Evolutionary conservation across 108 stramenopile genomes (phyloP), one percentile per base, ranked within the genome.

Genomic region (Stephanodiscus minutulus): DNA sequence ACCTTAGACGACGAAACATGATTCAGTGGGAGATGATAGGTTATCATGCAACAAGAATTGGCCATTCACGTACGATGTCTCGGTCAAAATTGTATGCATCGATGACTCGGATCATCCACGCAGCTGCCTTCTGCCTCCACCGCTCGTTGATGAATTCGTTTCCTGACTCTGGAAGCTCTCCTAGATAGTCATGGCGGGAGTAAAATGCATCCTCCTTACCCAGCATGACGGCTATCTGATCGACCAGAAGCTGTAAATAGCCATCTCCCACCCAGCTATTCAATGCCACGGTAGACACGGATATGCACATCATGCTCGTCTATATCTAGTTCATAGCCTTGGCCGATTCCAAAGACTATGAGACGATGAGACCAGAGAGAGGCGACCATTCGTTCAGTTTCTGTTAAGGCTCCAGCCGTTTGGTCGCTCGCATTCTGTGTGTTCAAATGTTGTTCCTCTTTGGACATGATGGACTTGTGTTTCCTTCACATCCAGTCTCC

Each of bases 51-150:
- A 55, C 13, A 10, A 58, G 35, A 36, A 35, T 58, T 12, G 7
- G 2, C 15, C 31, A 18, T 35, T 37, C 57, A 58, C 35, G 15
- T 58, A 58, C 59, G 50, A 78, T 78, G 20, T 66, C 70, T 53
- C 77, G 65, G 22, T 78, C 77, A n/a, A 78, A 52, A 62, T 78
- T 70, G 29, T 78, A 39, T 11, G 7, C 39, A 36, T 67, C 66
- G 13, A 67, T 55, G 5, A 78, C 77, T 58, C 71, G 71, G 65
- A 78, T 66, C 77, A 78, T 78, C 77, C 77, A 72, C 37, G 71
- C 70, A 15, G 77, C 77, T 7, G 65, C 43, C 43, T 44, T 44
- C 43, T 44, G 43, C 43, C 43, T 44, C 43, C 43, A 44, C 13
- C 2, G 13, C 43, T 44, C 13, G 12, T 44, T 13, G 43, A 44